Evolutionary conservation across 2,329 filamentous ascomycete genomes (phyloP), one percentile per base, ranked within the genome.

Genomic region (Huntiella bhutanensis): DNA sequence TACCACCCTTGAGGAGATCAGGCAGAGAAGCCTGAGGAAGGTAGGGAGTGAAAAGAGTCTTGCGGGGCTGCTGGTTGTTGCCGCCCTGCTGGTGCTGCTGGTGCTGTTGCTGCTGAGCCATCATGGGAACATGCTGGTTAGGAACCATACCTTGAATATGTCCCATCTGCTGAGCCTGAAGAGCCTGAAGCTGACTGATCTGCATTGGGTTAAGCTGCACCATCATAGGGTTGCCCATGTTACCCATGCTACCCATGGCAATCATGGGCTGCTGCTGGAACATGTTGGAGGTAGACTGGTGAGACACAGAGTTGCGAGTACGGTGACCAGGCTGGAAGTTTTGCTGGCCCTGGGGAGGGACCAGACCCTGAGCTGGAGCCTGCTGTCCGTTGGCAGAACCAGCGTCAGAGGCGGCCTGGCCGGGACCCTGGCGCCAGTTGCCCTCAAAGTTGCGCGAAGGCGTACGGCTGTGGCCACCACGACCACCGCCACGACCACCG

Each of bases 41-140:
- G 58, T 98, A 98, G 52, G 91, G 91, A 55, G 91, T 96, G 67
- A 98, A 98, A 16, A 98, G 75, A 1, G 91, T 98, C 73, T 98
- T 98, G 59, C 91, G 80, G 66, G 94, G 87, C 59, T 94, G 85
- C 57, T 91, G 82, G 52, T 81, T 78, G 54, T 80, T 76, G 54
- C 77, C 71, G 51, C 72, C 72, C 44, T 51, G 50, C 57, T 69
- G 77, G 59, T 65, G 75, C 60, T 73, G 57, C 60, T 92, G 83
- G 57, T 69, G 77, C 59, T 65, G 75, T 60, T 73, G 57, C 60
- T 92, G 83, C 58, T 78, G 82, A 37, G 70, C 66, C 56, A 74
- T 70, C 33, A 80, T 67, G 28, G 49, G 42, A 17, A 38, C 39
- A 36, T 47, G 45, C 43, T 50, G 49, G 42, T 32, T 45, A 35